Percentiles rank a stretch among this genome's conserved stretches.
phyloP scores from a whole-genome alignment of 2,329 filamentous ascomycete genomes.

The Aspergillus sergii region DNA sequence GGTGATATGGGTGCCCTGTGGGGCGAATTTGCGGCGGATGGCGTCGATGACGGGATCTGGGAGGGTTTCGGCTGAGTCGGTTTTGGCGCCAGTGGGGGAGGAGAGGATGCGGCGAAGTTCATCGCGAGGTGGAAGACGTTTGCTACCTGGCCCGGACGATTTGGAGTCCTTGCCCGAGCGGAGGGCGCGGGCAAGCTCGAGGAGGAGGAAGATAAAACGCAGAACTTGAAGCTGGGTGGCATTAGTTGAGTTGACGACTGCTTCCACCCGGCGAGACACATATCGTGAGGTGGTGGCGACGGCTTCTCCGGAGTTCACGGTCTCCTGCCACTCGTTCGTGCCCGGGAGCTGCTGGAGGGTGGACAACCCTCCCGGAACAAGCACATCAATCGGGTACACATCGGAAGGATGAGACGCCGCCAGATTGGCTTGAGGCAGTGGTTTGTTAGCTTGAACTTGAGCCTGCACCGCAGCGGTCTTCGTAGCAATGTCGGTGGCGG shows the following conservation, averaged over 20 bases:
- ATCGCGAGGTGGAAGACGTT: conserved; percentile 42
- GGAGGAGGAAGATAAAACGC: conserved; percentile 47
- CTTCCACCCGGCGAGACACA: conserved; percentile 46
- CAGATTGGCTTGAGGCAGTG: conserved; percentile 47
- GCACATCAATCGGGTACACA: conserved; percentile 47
- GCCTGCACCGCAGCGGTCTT: conserved; percentile 41
- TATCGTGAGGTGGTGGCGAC: conserved; percentile 47
- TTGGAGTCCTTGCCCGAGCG: conserved; percentile 30
- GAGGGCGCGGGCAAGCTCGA: conserved; percentile 45
- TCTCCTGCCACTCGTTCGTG: conserved; percentile 46
- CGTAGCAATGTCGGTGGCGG: conserved; percentile 32
- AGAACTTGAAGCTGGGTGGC: conserved; percentile 47
- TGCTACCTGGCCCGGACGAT: conserved; percentile 37
- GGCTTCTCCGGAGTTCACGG: conserved; percentile 36
- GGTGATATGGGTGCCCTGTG: conserved; percentile 36
- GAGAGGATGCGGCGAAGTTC: conserved; percentile 43
- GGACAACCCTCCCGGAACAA: conserved; percentile 45
- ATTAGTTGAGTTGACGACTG: conserved; percentile 42
- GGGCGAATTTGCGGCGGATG: conserved; percentile 46
- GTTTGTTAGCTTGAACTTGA: conserved; percentile 50
- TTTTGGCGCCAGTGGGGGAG: conserved; percentile 28
- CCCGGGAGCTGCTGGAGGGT: conserved; percentile 47
- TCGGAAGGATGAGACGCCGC: conserved; percentile 46
- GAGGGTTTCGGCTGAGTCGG: conserved; percentile 24
- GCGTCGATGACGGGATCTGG: conserved; percentile 44